phyloP scores from a whole-genome alignment of 495 filamentous ascomycete genomes.

The Penicillium goetzii region DNA sequence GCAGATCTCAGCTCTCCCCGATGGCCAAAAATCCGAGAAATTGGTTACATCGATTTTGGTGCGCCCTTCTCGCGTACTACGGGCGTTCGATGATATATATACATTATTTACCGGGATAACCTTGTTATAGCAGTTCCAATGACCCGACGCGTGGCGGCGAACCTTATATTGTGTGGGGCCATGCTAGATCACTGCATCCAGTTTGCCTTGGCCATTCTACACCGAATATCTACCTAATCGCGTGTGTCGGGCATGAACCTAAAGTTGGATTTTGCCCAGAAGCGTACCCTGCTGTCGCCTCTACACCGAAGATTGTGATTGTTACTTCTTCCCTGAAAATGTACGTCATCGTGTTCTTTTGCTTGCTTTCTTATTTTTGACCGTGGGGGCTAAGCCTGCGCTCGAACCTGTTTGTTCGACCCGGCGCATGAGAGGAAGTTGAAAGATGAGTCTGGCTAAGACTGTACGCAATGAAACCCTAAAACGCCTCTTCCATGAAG shows the following conservation, averaged over 20 bases:
- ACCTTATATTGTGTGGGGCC: neutral
- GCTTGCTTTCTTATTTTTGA: neutral
- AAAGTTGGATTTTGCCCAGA: neutral
- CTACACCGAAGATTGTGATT: neutral
- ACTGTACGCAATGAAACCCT: neutral
- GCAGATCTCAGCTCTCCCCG: neutral
- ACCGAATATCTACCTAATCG: neutral
- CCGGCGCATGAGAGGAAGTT: neutral
- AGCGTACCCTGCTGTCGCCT: neutral
- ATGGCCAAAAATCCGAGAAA: no score
- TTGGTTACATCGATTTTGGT: neutral
- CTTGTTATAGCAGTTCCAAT: neutral
- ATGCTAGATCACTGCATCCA: neutral
- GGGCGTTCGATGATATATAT: neutral
- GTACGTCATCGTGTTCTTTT: neutral
- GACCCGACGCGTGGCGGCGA: neutral
- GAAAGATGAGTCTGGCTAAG: neutral
- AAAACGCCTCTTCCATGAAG: neutral
- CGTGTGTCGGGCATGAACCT: neutral
- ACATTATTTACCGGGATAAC: neutral
- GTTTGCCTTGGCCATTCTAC: neutral
- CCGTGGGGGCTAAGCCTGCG: neutral
- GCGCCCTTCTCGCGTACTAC: neutral
- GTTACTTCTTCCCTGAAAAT: neutral
- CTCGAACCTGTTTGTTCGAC: neutral